Evolutionary conservation across 768 basidiomycete genomes (phyloP).

Genomic region (Tylopilus subfusipes): DNA sequence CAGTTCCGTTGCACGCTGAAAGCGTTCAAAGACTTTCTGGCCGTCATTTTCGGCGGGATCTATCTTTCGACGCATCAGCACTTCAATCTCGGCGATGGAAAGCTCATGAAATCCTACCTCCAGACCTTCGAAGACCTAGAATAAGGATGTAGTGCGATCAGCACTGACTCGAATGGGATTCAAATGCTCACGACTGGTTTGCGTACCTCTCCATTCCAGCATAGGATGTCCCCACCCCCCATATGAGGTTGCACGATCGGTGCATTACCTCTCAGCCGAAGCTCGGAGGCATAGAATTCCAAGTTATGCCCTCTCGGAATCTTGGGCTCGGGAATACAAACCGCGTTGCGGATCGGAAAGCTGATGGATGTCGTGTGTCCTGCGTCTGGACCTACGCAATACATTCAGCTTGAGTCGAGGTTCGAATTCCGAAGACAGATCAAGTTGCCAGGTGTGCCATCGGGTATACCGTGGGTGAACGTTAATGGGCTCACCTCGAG

Average conservation of each 20-base stretch:
- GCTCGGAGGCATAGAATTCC: constrained; percentile 70
- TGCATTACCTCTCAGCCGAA: constrained; percentile 61
- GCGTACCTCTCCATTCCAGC: constrained; percentile 84
- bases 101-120: constrained; percentile 42
- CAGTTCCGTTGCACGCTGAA: constrained; percentile 23
- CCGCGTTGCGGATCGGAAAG: constrained; percentile 10
- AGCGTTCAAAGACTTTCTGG: constrained; percentile 40
- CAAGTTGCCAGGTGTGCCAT: no score
- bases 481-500: constrained; percentile 45
- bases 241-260: constrained; percentile 69
- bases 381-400: constrained; percentile 60
- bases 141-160: not conserved
- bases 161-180: not conserved
- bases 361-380: constrained; percentile 35
- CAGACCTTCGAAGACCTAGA: constrained; percentile 74
- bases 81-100: constrained; percentile 5
- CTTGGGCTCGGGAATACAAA: not conserved
- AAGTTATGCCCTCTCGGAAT: constrained; percentile 22
- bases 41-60: constrained; percentile 69
- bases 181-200: not conserved
- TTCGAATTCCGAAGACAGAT: no score
- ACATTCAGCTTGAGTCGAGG: not conserved
- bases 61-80: constrained; percentile 42
- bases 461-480: no score
- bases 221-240: constrained; percentile 55